Evolutionary conservation across 768 basidiomycete species (phyloP).

Genomic region (Phanerodontia chrysosporium): DNA sequence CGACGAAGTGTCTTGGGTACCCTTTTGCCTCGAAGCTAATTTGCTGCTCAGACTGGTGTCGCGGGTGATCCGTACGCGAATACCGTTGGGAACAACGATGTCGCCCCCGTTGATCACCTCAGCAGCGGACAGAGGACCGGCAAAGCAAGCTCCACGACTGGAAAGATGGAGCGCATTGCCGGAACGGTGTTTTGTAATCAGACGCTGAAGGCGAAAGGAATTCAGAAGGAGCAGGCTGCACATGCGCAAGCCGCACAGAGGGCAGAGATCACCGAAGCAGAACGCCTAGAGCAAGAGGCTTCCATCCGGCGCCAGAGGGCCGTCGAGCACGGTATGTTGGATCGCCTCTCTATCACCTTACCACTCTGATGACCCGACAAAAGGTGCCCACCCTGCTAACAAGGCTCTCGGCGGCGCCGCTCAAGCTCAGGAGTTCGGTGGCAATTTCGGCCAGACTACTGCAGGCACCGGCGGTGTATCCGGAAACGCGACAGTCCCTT

Average conservation of each 20-base stretch:
- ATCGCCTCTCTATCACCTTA: neutral
- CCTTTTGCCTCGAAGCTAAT: neutral
- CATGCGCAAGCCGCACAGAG: constrained; percentile 41
- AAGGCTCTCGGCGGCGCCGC: constrained; percentile 24
- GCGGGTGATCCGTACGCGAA: constrained; percentile 10
- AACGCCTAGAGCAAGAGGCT: constrained; percentile 50
- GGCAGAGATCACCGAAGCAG: constrained; percentile 47
- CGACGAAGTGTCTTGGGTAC: no score
- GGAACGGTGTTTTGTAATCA: constrained; percentile 43
- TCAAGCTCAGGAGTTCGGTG: constrained; percentile 6
- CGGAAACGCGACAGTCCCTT: neutral
- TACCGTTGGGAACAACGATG: constrained; percentile 14
- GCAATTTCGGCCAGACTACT: constrained; percentile 8
- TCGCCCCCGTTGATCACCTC: constrained; percentile 19
- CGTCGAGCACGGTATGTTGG: constrained; percentile 41
- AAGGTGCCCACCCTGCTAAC: constrained; percentile 32
- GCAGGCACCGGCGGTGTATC: neutral
- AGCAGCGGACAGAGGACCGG: constrained; percentile 17
- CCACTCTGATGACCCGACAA: no score
- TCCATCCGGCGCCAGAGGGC: constrained; percentile 45
- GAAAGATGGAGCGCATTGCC: constrained; percentile 45
- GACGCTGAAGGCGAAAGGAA: constrained; percentile 43
- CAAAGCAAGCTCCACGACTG: constrained; percentile 34
- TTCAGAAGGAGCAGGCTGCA: constrained; percentile 51
- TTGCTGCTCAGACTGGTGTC: neutral